A percentile compares a stretch with the other conserved stretches of the same genome.
Evolutionary conservation across 257 asterid species (phyloP).

Genomic region (Jacaranda mimosifolia): DNA sequence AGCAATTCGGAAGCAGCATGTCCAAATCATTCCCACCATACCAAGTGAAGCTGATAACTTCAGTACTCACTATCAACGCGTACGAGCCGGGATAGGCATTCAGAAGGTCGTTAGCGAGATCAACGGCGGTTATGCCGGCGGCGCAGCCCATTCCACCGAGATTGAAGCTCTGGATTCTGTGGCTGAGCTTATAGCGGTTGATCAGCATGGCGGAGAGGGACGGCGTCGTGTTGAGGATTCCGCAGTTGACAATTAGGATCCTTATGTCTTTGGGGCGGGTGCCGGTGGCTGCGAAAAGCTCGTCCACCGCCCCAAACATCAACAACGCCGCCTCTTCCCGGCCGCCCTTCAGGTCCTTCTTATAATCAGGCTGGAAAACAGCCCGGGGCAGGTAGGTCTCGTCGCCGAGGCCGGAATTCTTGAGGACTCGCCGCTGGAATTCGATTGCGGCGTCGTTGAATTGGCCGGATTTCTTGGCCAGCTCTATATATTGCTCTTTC

Average conservation of each 20-base stretch:
- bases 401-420: constrained; percentile 69
- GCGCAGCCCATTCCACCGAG: constrained; percentile 84
- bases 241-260: constrained; percentile 68
- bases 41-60: constrained; percentile 65
- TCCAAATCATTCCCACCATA: constrained; percentile 67
- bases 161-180: constrained; percentile 62
- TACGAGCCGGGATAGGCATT: constrained; percentile 59
- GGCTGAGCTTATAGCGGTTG: constrained; percentile 65
- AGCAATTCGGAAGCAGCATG: constrained; percentile 78
- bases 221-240: constrained; percentile 73
- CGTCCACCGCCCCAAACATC: constrained; percentile 68
- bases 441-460: constrained; percentile 56
- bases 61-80: constrained; percentile 77
- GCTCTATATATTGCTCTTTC: constrained; percentile 60
- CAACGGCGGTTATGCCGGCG: constrained; percentile 61
- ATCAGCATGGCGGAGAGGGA: constrained; percentile 78
- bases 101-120: constrained; percentile 64
- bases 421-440: constrained; percentile 60
- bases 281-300: constrained; percentile 55
- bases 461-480: constrained; percentile 65
- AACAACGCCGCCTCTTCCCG: constrained; percentile 61
- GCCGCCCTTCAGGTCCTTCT: constrained; percentile 44
- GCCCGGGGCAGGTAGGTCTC: constrained; percentile 66
- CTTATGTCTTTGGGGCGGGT: constrained; percentile 52
- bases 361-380: constrained; percentile 50